Conservation (phyloP, 1,139 yeast species). For the Meyerozyma guilliermondii region DNA sequence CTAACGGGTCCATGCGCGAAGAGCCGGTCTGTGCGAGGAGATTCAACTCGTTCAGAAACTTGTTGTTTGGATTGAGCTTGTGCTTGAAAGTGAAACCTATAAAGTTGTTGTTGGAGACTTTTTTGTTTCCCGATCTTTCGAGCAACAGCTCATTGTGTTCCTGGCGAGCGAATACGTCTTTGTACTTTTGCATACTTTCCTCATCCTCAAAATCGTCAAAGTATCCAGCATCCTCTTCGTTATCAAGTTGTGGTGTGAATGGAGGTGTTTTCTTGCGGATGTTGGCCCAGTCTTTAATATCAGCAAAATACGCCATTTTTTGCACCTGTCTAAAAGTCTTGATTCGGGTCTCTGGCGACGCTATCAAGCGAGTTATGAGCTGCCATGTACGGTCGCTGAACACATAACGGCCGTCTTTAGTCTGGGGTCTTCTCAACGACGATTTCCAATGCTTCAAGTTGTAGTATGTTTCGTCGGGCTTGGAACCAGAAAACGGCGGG, state of each 20-base stretch:
- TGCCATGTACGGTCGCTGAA: constrained; percentile 98
- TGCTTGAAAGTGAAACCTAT: constrained; percentile 97
- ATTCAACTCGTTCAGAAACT: constrained; percentile 38
- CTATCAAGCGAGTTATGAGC: constrained; percentile 70
- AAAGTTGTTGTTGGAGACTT: constrained; percentile 55
- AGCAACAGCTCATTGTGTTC: constrained; percentile 79
- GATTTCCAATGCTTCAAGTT: constrained; percentile 92
- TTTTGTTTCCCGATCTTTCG: constrained; percentile 44
- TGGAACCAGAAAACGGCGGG: constrained; percentile 94
- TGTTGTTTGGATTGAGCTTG: constrained; percentile 59
- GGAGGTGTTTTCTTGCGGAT: constrained; percentile 79
- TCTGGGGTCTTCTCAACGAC: constrained; percentile 82
- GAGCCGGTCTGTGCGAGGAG: constrained; percentile 17
- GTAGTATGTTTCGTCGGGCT: constrained; percentile 91
- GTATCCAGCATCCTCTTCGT: constrained; percentile 97
- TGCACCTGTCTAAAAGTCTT: constrained; percentile 77
- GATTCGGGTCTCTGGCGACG: constrained; percentile 72
- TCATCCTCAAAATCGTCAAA: constrained; percentile 97
- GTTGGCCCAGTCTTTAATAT: constrained; percentile 64
- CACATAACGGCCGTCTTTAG: constrained; percentile 85
- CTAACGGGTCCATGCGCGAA: constrained; percentile 38
- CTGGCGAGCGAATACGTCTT: constrained; percentile 90
- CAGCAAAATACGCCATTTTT: constrained; percentile 75
- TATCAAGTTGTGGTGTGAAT: constrained; percentile 92
- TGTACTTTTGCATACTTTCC: constrained; percentile 95